Evolutionary conservation across 1,284 basidiomycete genomes (phyloP), one percentile per base, ranked within the genome.

Genomic region (Erythrobasidium hasegawianum): DNA sequence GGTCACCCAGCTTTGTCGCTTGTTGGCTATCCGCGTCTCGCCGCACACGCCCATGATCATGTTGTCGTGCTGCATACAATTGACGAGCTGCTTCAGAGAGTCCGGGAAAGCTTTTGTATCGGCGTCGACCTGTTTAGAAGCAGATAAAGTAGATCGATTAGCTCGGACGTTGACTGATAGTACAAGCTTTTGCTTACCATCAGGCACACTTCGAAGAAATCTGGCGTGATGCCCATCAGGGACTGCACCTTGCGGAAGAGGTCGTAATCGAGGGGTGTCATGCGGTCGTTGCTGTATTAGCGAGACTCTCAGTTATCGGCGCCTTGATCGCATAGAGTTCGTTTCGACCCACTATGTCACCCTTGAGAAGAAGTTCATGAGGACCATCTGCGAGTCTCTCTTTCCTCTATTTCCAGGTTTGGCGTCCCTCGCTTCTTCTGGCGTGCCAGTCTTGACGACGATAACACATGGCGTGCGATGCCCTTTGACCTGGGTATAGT

Each of bases 1-100:
- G 0, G 96, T 98, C 29, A 99, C 93, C 96, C 96, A 98, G 16
- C 90, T 91, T 71, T 92, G 86, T 49, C 91, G 86, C 78, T 99
- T 99, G 83, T 99, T 99, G 57, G 91, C 90, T 79, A 99, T 97
- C 18, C 94, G 87, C 1, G 96, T 98, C 78, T 99, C 96, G 59
- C 96, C 96, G 75, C 96, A 98, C 20, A 94, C 89, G 41, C 96
- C 96, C 96, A 99, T 99, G 78, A 98, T 94, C 83, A 93, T 85
- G 74, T 89, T 90, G 79, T 99, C 96, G 77, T 96, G 88, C 72
- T 96, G 91, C 94, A 98, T 96, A 79, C 89, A 91, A 77, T 97
- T 96, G 73, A 97, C 92, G 45, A 97, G 82, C 73, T 89, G 84
- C 62, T 83, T 85, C 50, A 97, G 81, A 1, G 92, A 93, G 62